Evolutionary conservation across 768 basidiomycete genomes (phyloP).

Genomic region (Rickenella mellea): DNA sequence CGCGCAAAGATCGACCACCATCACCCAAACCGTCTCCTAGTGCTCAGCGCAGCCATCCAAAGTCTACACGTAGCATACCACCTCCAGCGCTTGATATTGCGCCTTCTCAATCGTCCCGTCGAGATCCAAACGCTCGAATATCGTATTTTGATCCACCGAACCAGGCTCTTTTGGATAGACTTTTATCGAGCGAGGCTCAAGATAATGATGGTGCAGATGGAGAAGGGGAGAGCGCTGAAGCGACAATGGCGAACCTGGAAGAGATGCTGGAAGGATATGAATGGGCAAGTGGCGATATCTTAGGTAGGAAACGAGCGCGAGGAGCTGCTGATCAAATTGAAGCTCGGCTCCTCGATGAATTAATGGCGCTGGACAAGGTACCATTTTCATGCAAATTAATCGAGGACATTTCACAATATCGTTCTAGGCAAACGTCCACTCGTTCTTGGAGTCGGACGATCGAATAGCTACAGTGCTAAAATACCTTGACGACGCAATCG

Average conservation of each 20-base stretch:
- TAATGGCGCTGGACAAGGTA: slow-evolving; percentile 91
- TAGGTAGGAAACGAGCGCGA: slow-evolving; percentile 51
- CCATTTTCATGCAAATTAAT: slow-evolving; percentile 6
- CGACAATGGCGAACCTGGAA: slow-evolving; percentile 85
- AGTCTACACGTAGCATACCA: slow-evolving; percentile 4
- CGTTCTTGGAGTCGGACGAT: slow-evolving; percentile 94
- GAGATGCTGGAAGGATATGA: slow-evolving; percentile 99
- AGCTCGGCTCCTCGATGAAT: slow-evolving; percentile 77
- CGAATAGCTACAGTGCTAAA: slow-evolving; percentile 78
- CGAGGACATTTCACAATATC: slow-evolving; percentile 1
- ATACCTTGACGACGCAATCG: slow-evolving; percentile 80
- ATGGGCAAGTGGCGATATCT: slow-evolving; percentile 81
- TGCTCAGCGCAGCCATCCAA: slow-evolving; percentile 2
- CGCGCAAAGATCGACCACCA: slow-evolving; percentile 17
- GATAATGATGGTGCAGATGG: slow-evolving; percentile 16
- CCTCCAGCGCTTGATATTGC: background rate
- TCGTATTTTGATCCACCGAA: slow-evolving; percentile 79
- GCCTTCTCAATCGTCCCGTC: slow-evolving; percentile 25
- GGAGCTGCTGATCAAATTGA: slow-evolving; percentile 89
- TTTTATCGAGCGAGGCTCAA: slow-evolving; percentile 35
- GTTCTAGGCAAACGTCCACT: slow-evolving; percentile 87
- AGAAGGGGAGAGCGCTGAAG: slow-evolving; percentile 69
- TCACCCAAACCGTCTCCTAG: slow-evolving; percentile 3
- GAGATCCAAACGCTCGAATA: slow-evolving; percentile 61
- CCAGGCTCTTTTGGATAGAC: slow-evolving; percentile 61